Base-by-base conservation (phyloP, 2,329 filamentous ascomycete genomes). In the Amauroascus verrucosus region DNA sequence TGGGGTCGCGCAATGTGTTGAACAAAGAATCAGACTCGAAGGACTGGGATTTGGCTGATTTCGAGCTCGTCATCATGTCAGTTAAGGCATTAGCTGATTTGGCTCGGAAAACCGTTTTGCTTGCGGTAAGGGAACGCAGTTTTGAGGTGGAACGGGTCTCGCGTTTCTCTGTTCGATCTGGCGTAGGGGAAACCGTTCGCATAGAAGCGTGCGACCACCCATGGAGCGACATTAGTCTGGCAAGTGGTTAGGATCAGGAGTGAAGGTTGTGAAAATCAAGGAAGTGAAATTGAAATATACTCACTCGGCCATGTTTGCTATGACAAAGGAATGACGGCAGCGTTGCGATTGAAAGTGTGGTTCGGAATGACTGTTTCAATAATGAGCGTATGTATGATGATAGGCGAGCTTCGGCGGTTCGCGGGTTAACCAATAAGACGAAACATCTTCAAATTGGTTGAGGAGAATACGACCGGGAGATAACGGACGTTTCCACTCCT, bases 1-100 rank as follows among this genome's bases (percentile, higher is more conserved):
- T 64, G 11, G 72, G 72, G 53, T 75, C 72, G 57, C 68, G 65
- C 64, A 77, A 64, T 58, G 75, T 72, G 58, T 70, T 67, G 64
- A 78, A 72, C 59, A 69, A 65, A 30, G 67, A 63, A 11, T 62
- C 51, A 7, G 51, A 62, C 41, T 64, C 65, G 6, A 61, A 60
- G 6, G 60, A 62, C 35, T 59, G 60, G 24, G 60, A 48, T 13
- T 58, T 61, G 22, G 60, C 58, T 11, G 54, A 48, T 11, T 60
- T 58, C 22, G 66, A 61, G 18, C 62, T 58, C 41, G 65, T 60
- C 13, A 65, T 61, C 55, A 67, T 67, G 33, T 66, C 65, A 16
- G 64, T 60, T 6, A 75, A 63, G 30, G 70, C 68, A 53, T 69
- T 74, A 18, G 68, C 69, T 1, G 72, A 75, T 49, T 70, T 72